Conservation (phyloP, 768 basidiomycete species). For the Collybiopsis luxurians region DNA sequence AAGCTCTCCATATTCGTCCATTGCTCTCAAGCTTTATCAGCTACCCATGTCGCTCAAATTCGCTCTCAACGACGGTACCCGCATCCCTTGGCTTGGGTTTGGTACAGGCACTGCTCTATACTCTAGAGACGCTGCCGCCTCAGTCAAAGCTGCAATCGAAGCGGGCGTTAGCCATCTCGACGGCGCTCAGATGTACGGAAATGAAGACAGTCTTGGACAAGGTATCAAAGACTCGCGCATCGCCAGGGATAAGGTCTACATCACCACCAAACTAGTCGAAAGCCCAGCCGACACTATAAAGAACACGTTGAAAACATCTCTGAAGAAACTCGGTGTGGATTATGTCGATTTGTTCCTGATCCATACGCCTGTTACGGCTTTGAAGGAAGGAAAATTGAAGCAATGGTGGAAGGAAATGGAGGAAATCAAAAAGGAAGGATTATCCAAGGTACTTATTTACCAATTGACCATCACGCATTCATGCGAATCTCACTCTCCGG, state of each 20-base stretch:
- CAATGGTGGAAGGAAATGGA: constrained; percentile 43
- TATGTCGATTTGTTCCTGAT: constrained; percentile 39
- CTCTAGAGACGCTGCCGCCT: constrained; percentile 16
- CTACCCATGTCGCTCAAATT: too few relatives aligned
- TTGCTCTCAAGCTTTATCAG: too few relatives aligned
- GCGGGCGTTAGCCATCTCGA: neutral
- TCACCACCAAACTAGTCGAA: constrained; percentile 40
- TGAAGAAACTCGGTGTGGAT: constrained; percentile 25
- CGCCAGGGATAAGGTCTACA: constrained; percentile 37
- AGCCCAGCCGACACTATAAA: constrained; percentile 25
- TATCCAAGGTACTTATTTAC: constrained; percentile 19
- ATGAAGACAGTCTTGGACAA: too few relatives aligned
- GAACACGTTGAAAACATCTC: constrained; percentile 23
- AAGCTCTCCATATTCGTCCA: too few relatives aligned
- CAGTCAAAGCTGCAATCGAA: neutral
- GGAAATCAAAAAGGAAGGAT: constrained; percentile 37
- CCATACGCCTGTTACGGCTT: constrained; percentile 28
- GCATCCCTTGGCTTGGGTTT: constrained; percentile 31
- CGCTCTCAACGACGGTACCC: constrained; percentile 31
- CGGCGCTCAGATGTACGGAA: too few relatives aligned
- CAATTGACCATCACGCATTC: too few relatives aligned
- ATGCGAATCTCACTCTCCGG: too few relatives aligned
- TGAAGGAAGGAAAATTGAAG: constrained; percentile 20
- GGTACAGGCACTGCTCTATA: constrained; percentile 31
- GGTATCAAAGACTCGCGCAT: too few relatives aligned